These are phyloP conservation scores for Bombardia bombarda DNA, from an alignment of 495 filamentous ascomycete genomes.

Conservation along the genomic window DNA sequence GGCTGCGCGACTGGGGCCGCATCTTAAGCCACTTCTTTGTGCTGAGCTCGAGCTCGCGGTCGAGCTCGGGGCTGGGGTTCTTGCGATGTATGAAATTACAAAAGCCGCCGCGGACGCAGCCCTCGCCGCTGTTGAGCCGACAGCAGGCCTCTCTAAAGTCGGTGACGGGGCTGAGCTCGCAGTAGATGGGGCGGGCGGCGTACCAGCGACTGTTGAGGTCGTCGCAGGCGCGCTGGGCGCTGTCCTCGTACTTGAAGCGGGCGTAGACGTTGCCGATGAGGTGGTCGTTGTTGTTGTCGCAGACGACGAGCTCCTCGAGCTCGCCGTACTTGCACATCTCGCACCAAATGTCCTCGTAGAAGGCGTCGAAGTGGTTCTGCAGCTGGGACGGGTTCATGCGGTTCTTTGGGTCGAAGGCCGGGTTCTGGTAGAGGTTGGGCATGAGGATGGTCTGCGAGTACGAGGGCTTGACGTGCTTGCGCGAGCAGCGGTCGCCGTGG, in stretches of 20 bases:
- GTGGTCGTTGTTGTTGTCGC: slow-evolving; percentile 97
- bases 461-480: slow-evolving; percentile 98
- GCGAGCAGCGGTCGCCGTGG: slow-evolving; percentile 94
- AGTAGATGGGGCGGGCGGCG: slow-evolving; percentile 94
- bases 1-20: slow-evolving; percentile 79
- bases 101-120: slow-evolving; percentile 92
- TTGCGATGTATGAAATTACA: slow-evolving; percentile 99
- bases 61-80: slow-evolving; percentile 80
- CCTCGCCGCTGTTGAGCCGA: slow-evolving; percentile 86
- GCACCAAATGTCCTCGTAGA: slow-evolving; percentile 99
- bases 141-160: slow-evolving; percentile 99
- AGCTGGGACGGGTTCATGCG: slow-evolving; percentile 92
- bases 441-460: slow-evolving; percentile 97
- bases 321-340: slow-evolving; percentile 96
- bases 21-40: slow-evolving; percentile 96
- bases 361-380: slow-evolving; percentile 98
- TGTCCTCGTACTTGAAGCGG: slow-evolving; percentile 99
- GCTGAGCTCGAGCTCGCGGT: slow-evolving; percentile 73
- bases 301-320: slow-evolving; percentile 82
- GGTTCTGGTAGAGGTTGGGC: slow-evolving; percentile 98
- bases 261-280: slow-evolving; percentile 99
- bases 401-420: slow-evolving; percentile 91
- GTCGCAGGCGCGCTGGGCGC: slow-evolving; percentile 88
- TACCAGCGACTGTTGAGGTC: slow-evolving; percentile 93
- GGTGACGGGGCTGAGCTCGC: slow-evolving; percentile 91